A percentile compares a stretch with the other conserved stretches of the same genome.
Conservation (phyloP, 495 filamentous ascomycete species). For the Aspergillus mulundensis region DNA sequence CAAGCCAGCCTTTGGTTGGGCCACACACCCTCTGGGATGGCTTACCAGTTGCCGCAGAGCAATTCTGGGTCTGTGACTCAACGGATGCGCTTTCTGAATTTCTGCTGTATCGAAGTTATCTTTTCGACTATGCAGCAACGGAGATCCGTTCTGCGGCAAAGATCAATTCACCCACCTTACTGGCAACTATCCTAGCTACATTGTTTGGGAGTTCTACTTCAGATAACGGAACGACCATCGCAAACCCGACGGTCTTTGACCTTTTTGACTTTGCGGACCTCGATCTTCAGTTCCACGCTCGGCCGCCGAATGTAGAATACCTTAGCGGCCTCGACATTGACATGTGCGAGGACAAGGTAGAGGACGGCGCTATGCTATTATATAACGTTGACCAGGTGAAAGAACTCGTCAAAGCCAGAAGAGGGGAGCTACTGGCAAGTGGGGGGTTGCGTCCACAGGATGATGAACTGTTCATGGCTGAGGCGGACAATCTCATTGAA, state of each 20-base stretch:
- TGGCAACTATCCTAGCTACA: slow-evolving; percentile 71
- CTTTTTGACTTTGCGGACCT: slow-evolving; percentile 86
- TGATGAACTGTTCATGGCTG: slow-evolving; percentile 50
- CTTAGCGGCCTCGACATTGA: slow-evolving; percentile 61
- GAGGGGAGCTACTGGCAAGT: slow-evolving; percentile 48
- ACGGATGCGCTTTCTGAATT: slow-evolving; percentile 67
- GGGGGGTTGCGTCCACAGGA: slow-evolving; percentile 54
- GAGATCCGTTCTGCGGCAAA: slow-evolving; percentile 76
- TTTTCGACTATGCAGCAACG: slow-evolving; percentile 76
- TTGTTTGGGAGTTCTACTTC: slow-evolving; percentile 68
- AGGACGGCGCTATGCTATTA: slow-evolving; percentile 39
- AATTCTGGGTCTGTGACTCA: slow-evolving; percentile 62
- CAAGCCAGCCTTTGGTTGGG: slow-evolving; percentile 59
- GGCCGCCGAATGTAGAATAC: slow-evolving; percentile 46
- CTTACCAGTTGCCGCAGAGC: slow-evolving; percentile 43
- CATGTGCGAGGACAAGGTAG: slow-evolving; percentile 50
- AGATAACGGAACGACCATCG: slow-evolving; percentile 56
- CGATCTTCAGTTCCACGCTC: slow-evolving; percentile 49
- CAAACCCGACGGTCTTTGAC: slow-evolving; percentile 77
- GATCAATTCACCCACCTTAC: slow-evolving; percentile 66
- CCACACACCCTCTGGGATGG: slow-evolving; percentile 68
- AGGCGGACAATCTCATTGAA: slow-evolving; percentile 54
- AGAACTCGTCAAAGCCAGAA: slow-evolving; percentile 54
- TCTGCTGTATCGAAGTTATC: slow-evolving; percentile 63
- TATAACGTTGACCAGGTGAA: slow-evolving; percentile 58